Percentiles rank a stretch among this genome's conserved stretches.
These are phyloP conservation scores for Tolypocladium guangdongense DNA, from an alignment of 2,329 filamentous ascomycete species.

Conservation along the genomic window DNA sequence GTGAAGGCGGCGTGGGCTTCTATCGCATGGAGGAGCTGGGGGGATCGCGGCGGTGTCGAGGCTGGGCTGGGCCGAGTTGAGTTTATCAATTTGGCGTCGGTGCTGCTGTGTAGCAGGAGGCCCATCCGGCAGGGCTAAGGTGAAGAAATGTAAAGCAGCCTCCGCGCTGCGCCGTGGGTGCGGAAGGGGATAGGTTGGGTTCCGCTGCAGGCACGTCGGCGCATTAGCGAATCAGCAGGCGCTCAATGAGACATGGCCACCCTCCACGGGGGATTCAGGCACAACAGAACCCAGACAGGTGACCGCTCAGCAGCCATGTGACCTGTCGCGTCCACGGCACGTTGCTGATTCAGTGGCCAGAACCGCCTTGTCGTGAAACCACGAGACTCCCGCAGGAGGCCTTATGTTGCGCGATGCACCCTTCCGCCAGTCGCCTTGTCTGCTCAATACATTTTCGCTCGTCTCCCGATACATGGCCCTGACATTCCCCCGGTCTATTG, in stretches of 20 bases:
- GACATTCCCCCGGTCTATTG: neutral
- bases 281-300: neutral
- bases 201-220: neutral
- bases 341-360: neutral
- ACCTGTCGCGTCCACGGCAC: neutral
- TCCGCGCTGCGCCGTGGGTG: neutral
- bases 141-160: too few relatives aligned
- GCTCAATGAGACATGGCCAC: neutral
- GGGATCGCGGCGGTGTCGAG: neutral
- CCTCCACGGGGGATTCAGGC: too few relatives aligned
- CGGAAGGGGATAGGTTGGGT: neutral
- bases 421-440: neutral
- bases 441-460: neutral
- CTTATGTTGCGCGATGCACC: neutral
- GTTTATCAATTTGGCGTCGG: neutral
- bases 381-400: neutral
- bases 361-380: neutral
- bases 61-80: neutral
- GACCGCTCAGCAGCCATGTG: neutral
- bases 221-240: neutral
- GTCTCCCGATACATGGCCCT: neutral
- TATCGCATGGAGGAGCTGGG: neutral
- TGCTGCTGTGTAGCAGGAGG: too few relatives aligned
- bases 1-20: conserved; percentile 10
- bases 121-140: too few relatives aligned